These are phyloP conservation scores for Fusarium fracticaudum DNA, from an alignment of 2,329 filamentous ascomycete genomes.

Conservation along the genomic window DNA sequence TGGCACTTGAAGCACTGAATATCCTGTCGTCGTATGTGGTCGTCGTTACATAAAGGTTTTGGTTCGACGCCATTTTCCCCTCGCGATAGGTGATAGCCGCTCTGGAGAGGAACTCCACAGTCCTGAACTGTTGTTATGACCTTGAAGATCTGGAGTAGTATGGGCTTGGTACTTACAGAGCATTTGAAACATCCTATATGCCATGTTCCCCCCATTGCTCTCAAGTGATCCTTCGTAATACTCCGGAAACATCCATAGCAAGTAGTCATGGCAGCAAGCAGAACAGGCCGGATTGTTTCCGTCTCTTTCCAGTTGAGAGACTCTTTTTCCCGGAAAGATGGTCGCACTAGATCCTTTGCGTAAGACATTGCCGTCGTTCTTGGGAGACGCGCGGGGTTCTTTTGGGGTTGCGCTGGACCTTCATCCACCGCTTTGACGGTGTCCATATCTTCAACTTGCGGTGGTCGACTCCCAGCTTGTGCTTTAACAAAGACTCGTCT, in stretches of 20 bases:
- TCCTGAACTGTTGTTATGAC: neutral
- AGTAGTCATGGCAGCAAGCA: too few species aligned
- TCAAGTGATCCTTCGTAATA: too few species aligned
- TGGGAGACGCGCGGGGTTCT: rapidly evolving
- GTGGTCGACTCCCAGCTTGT: rapidly evolving
- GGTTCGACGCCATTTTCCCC: rapidly evolving
- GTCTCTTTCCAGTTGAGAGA: too few species aligned
- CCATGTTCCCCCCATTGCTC: too few species aligned
- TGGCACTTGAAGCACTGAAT: neutral
- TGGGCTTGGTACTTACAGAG: too few species aligned
- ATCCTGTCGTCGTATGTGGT: neutral
- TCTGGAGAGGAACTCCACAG: neutral
- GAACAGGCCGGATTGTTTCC: too few species aligned
- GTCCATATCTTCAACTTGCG: rapidly evolving
- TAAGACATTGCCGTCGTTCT: neutral
- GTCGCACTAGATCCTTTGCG: rapidly evolving
- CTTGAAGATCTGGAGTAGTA: too few species aligned
- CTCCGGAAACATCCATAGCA: too few species aligned
- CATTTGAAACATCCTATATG: too few species aligned
- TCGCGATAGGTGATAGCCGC: rapidly evolving
- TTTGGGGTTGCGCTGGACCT: rapidly evolving
- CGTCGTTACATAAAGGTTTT: rapidly evolving
- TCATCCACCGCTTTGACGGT: neutral
- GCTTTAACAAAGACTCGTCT: rapidly evolving
- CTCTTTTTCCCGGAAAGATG: rapidly evolving